Percentiles rank a stretch among this genome's conserved stretches.
Evolutionary conservation across 169 alveolate species (phyloP).

Genomic region (Cryptosporidium tyzzeri): DNA sequence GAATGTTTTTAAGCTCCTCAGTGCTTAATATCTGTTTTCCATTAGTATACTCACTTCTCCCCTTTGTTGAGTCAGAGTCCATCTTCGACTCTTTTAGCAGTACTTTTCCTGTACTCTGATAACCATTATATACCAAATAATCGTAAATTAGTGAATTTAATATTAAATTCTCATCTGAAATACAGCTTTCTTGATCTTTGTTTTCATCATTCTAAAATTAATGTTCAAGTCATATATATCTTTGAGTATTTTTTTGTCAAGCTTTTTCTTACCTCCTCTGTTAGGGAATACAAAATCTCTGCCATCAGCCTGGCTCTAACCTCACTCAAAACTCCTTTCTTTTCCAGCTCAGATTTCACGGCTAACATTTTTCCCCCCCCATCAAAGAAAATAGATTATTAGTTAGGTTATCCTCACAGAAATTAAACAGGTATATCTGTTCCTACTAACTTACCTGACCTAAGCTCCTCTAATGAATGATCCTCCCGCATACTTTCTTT

Average conservation of each 20-base stretch:
- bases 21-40: slow-evolving; percentile 10
- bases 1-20: slow-evolving; percentile 25
- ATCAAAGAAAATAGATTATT: not conserved
- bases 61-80: not conserved
- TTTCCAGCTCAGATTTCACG: slow-evolving; percentile 56
- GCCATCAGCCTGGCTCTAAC: slow-evolving; percentile 71
- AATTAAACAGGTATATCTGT: not conserved
- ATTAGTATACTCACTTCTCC: not conserved
- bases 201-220: slow-evolving; percentile 24
- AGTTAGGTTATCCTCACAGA: not conserved
- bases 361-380: not conserved
- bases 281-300: slow-evolving; percentile 48
- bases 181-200: not conserved
- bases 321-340: slow-evolving; percentile 57
- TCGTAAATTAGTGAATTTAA: slow-evolving; percentile 60
- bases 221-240: not conserved
- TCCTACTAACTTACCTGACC: slow-evolving; percentile 35
- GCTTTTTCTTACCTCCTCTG: slow-evolving; percentile 44
- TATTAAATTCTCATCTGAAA: slow-evolving; percentile 50
- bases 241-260: too few relatives aligned
- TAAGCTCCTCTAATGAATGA: slow-evolving; percentile 53
- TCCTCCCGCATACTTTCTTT: slow-evolving; percentile 38
- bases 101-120: slow-evolving; percentile 16
- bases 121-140: slow-evolving; percentile 50
- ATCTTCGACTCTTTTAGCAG: slow-evolving; percentile 40